Evolutionary conservation across 345 rosid genomes (phyloP).

Genomic region (Toxicodendron radicans): DNA sequence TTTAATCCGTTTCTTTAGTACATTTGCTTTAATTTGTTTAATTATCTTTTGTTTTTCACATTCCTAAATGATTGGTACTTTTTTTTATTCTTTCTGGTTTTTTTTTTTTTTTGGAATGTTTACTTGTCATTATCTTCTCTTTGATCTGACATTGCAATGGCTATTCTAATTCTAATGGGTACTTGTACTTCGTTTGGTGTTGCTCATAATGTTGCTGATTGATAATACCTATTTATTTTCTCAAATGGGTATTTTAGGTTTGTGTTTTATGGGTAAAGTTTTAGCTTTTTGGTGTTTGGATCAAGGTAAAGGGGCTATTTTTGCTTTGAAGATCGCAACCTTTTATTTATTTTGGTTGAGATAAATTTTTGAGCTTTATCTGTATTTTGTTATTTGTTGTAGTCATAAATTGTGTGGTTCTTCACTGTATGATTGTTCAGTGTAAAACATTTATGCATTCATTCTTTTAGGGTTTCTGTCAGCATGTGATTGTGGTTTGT

Average conservation of each 20-base stretch:
- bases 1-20: not conserved
- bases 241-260: conserved; percentile 10
- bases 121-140: not conserved
- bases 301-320: conserved; percentile 20
- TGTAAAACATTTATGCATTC: not conserved
- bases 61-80: not conserved
- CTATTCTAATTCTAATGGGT: conserved; percentile 7
- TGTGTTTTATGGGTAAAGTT: conserved; percentile 26
- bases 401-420: not conserved
- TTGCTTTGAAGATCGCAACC: conserved; percentile 20
- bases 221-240: conserved; percentile 13
- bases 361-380: not conserved
- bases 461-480: conserved; percentile 15
- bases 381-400: not conserved
- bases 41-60: not conserved
- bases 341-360: not conserved
- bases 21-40: not conserved
- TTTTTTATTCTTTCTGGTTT: not conserved
- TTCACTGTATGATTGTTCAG: not conserved
- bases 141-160: conserved; percentile 23
- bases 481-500: conserved; percentile 4
- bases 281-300: conserved; percentile 16
- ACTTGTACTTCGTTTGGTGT: conserved; percentile 7
- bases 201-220: conserved; percentile 21
- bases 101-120: not conserved